A percentile compares a stretch with the other conserved stretches of the same genome.
Evolutionary conservation across 1,284 basidiomycete species (phyloP).

Genomic region (Trametes versicolor): DNA sequence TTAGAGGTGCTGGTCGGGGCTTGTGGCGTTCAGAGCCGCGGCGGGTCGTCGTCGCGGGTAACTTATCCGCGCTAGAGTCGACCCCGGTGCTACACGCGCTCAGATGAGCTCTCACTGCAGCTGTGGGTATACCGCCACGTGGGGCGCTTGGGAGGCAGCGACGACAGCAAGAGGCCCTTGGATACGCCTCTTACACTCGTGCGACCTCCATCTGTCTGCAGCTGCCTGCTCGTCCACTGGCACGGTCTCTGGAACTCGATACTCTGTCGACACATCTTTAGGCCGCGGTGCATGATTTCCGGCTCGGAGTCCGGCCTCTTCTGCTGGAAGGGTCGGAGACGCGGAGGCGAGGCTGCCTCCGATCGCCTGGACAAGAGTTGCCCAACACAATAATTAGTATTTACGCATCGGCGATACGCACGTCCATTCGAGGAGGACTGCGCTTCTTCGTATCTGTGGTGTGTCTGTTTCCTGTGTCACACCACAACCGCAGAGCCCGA

Average conservation of each 20-base stretch:
- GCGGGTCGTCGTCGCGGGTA: slow-evolving; percentile 18
- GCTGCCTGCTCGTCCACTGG: slow-evolving; percentile 1
- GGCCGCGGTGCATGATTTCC: slow-evolving; percentile 12
- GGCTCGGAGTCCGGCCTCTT: slow-evolving; percentile 21
- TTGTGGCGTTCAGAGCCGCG: slow-evolving; percentile 13
- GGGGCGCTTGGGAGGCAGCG: slow-evolving; percentile 3
- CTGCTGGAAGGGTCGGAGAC: slow-evolving; percentile 23
- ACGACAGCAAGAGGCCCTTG: slow-evolving; percentile 8
- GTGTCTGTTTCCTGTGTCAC: slow-evolving; percentile 17
- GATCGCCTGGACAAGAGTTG: slow-evolving; percentile 28
- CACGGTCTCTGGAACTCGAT: neutral
- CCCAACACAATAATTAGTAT: slow-evolving; percentile 30
- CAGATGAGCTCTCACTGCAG: neutral
- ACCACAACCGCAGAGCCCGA: slow-evolving; percentile 13
- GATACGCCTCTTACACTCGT: slow-evolving; percentile 20
- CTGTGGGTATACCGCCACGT: slow-evolving; percentile 10
- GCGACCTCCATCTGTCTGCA: no score
- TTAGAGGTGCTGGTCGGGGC: slow-evolving; percentile 21
- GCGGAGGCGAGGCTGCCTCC: slow-evolving; percentile 27
- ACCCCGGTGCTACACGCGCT: neutral
- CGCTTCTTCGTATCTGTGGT: slow-evolving; percentile 22
- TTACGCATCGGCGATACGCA: slow-evolving; percentile 27
- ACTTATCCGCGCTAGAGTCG: slow-evolving; percentile 1
- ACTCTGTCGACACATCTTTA: slow-evolving; percentile 10
- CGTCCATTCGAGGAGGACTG: slow-evolving; percentile 10